Percentiles rank a stretch among this genome's conserved stretches.
phyloP scores from a whole-genome alignment of 805 yeast species.

The Kodamaea laetipori region DNA sequence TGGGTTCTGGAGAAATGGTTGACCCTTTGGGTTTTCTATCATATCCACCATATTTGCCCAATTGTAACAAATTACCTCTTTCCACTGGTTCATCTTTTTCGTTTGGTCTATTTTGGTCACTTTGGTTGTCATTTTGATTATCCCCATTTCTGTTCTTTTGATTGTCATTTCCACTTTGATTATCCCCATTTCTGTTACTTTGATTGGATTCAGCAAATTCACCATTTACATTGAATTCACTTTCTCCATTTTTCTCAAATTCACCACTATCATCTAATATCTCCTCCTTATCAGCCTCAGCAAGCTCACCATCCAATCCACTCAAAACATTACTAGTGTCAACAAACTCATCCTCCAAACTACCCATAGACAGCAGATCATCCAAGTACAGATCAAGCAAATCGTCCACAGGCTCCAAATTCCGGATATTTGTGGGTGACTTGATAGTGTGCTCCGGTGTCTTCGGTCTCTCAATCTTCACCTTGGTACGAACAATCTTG shows the following conservation, averaged over 20 bases:
- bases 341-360: slow-evolving; percentile 18
- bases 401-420: slow-evolving; percentile 44
- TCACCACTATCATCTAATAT: background rate
- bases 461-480: slow-evolving; percentile 1
- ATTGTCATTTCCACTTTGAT: background rate
- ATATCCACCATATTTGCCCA: no score
- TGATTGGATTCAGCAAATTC: no score
- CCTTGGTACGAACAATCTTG: slow-evolving; percentile 9
- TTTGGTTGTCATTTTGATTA: background rate
- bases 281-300: slow-evolving; percentile 5
- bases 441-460: slow-evolving; percentile 2
- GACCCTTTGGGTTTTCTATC: no score
- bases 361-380: slow-evolving; percentile 30
- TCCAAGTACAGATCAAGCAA: slow-evolving; percentile 45
- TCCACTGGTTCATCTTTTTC: no score
- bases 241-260: background rate
- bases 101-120: background rate
- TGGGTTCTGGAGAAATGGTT: no score
- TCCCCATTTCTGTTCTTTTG: background rate
- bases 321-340: slow-evolving; percentile 22
- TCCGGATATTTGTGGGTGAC: slow-evolving; percentile 12
- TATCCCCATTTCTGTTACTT: background rate
- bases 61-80: no score
- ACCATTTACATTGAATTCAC: no score
- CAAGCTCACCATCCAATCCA: slow-evolving; percentile 11